These are phyloP conservation scores for Saraca asoca DNA, from an alignment of 331 rosid species.

Conservation along the genomic window DNA sequence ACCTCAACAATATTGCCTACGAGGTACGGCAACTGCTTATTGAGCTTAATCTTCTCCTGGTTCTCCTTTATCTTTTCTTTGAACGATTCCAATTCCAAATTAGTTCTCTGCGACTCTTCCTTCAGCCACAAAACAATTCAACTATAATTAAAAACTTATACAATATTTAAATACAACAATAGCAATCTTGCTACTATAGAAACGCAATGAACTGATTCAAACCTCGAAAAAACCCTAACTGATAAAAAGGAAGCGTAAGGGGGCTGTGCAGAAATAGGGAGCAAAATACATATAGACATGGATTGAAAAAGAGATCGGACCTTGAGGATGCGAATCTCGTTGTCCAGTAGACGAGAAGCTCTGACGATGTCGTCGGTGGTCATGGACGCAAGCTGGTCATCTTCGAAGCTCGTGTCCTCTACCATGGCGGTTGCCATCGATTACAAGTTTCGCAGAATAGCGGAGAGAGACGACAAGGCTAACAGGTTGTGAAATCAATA, in stretches of 20 bases:
- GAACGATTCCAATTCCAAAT: conserved; percentile 78
- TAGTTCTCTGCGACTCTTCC: conserved; percentile 92
- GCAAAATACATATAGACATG: background rate
- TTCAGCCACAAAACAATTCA: conserved; percentile 36
- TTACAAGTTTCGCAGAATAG: background rate
- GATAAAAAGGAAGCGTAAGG: too few relatives aligned
- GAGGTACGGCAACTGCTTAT: conserved; percentile 92
- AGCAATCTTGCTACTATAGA: too few relatives aligned
- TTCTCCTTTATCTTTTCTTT: conserved; percentile 92
- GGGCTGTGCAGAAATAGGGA: background rate
- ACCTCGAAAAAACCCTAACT: too few relatives aligned
- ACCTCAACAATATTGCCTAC: conserved; percentile 99
- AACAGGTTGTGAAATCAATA: background rate
- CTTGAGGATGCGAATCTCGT: conserved; percentile 85
- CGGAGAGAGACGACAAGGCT: background rate
- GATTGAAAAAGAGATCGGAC: conserved; percentile 35
- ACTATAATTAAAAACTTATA: conserved; percentile 5
- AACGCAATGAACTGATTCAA: too few relatives aligned
- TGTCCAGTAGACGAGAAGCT: conserved; percentile 86
- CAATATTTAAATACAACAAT: too few relatives aligned
- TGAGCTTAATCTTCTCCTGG: conserved; percentile 94
- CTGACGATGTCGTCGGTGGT: conserved; percentile 66
- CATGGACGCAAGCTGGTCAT: conserved; percentile 78
- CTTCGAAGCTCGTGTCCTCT: conserved; percentile 74
- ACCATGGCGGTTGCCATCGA: conserved; percentile 74